Base-by-base conservation (phyloP, 257 asterid species). In the Solanum rostratum region DNA sequence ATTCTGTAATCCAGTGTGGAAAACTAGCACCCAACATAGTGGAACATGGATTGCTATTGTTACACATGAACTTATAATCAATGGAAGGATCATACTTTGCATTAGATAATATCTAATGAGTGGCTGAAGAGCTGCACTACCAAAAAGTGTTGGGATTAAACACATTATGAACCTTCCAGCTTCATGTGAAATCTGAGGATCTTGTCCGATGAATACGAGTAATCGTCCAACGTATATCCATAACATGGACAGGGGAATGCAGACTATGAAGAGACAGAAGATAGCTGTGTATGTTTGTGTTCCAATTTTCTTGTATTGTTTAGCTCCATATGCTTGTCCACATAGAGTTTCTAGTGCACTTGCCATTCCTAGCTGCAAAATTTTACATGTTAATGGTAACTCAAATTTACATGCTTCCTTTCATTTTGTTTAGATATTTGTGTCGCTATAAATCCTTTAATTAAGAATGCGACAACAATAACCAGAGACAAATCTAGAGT, bases 311-410 rank as follows among this genome's bases (percentile, higher is more conserved):
- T 91, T 84, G 27, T 91, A 94, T 84, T 94, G 97, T 27, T 92
- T 78, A 84, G 98, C 97, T 78, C 98, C 98, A 83, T 85, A 95
- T 3, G 98, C 95, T 82, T 94, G 99, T 27, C 97, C 97, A 10
- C 93, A 88, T 7, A 93, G 87, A 0, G 98, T 94, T 89, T 93
- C 99, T 84, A 95, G 80, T 37, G 95, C 99, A 80, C 94, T 62
- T 1, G 98, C 95, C 97, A 94, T 91, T 27, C 98, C 99, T 66
- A 92, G 82, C 97, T 95, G 93, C 89, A 87, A 60, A 69, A n/a
- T 3, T 59, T n/a, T 22, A 20, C 4, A 65, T 65, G 71, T 29
- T 13, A 45, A 14, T 2, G 39, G 6, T 37, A 71, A 12, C 20
- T n/a, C 12, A 2, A 43, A 6, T n/a, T 11, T 43, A 6, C 37